Conservation (phyloP, 768 basidiomycete species). For the Chalciporus sphaerocephalus region DNA sequence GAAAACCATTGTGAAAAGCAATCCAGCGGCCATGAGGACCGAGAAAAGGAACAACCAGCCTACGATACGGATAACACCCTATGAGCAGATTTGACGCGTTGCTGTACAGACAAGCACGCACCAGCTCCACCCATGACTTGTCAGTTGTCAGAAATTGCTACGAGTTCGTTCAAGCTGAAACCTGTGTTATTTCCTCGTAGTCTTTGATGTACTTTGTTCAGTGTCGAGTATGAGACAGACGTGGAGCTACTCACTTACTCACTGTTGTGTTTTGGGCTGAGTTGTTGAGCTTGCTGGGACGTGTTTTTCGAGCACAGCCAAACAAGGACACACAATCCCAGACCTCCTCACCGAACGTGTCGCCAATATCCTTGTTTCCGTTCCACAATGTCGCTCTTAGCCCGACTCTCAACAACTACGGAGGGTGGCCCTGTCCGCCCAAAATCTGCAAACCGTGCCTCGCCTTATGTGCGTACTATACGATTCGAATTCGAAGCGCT, state of each 20-base stretch:
- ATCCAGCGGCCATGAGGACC: slow-evolving; percentile 90
- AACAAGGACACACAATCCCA: slow-evolving; percentile 23
- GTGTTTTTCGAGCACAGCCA: slow-evolving; percentile 29
- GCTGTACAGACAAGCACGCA: slow-evolving; percentile 21
- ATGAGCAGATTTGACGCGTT: neutral
- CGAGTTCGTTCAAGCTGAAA: neutral
- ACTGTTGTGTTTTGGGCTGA: neutral
- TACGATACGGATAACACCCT: slow-evolving; percentile 25
- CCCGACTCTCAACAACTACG: slow-evolving; percentile 25
- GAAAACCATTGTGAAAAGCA: slow-evolving; percentile 99
- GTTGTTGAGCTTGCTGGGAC: slow-evolving; percentile 1
- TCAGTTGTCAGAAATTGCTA: neutral
- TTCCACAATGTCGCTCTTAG: slow-evolving; percentile 28
- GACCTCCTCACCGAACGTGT: too few relatives aligned
- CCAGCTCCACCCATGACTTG: slow-evolving; percentile 41
- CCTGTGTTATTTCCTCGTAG: neutral
- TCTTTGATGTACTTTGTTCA: neutral
- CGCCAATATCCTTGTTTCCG: slow-evolving; percentile 6
- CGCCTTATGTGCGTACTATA: slow-evolving; percentile 35
- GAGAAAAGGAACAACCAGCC: slow-evolving; percentile 97
- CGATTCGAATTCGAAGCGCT: slow-evolving; percentile 27
- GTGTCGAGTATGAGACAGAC: neutral
- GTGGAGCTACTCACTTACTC: neutral
- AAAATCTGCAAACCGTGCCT: slow-evolving; percentile 28
- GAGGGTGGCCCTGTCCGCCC: slow-evolving; percentile 31